Percentiles rank a stretch among this genome's conserved stretches.
Evolutionary conservation across 257 asterid species (phyloP).

Genomic region (Coffea eugenioides): DNA sequence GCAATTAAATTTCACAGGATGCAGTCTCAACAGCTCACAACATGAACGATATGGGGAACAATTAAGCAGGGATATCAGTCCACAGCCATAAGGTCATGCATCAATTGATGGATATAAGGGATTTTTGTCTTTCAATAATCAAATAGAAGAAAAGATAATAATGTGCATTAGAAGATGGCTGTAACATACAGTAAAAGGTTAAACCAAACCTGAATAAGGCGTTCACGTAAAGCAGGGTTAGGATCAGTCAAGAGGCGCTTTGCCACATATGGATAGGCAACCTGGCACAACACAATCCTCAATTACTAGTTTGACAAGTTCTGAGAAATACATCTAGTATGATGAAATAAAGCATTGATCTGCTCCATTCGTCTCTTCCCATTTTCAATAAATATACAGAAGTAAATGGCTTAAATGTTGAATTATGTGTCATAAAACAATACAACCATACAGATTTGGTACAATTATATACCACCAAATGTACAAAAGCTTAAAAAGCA

Average conservation of each 20-base stretch:
- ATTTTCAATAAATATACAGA: not conserved
- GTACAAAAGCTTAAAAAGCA: not conserved
- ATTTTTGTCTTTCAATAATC: not conserved
- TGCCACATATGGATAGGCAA: slow-evolving; percentile 99
- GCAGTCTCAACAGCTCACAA: not conserved
- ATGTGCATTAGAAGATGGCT: no score
- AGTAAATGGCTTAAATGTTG: not conserved
- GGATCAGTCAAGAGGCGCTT: slow-evolving; percentile 99
- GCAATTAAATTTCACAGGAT: not conserved
- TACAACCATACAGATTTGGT: not conserved
- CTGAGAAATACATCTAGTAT: not conserved
- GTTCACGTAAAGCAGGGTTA: slow-evolving; percentile 94
- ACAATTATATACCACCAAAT: not conserved
- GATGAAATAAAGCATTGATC: not conserved
- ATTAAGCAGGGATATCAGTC: no score
- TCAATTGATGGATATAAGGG: not conserved
- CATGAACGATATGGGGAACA: not conserved
- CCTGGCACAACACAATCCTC: slow-evolving; percentile 41
- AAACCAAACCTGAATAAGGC: slow-evolving; percentile 82
- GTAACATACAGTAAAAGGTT: no score
- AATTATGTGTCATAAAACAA: not conserved
- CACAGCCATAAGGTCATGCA: no score
- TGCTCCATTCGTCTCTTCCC: not conserved
- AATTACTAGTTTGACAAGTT: not conserved
- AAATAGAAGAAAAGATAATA: not conserved